Percentiles rank a stretch among this genome's conserved stretches.
Conservation (phyloP, 2,329 filamentous ascomycete genomes). For the Hypomyces rosellus region DNA sequence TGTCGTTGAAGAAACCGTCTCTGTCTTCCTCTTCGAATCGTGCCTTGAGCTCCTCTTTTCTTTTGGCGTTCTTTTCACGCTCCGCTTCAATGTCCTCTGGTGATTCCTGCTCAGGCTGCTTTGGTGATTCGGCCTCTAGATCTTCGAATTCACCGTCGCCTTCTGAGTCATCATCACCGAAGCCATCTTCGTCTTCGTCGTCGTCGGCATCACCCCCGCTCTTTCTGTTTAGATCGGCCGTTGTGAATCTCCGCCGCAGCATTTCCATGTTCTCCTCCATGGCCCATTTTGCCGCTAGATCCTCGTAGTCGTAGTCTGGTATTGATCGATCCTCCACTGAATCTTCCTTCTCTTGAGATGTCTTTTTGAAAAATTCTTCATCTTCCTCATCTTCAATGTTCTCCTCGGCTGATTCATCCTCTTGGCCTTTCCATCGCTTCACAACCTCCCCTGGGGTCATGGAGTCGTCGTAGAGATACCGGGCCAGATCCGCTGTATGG, state of each 20-base stretch:
- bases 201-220: constrained; percentile 29
- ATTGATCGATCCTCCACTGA: constrained; percentile 73
- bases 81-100: constrained; percentile 69
- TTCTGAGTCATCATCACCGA: constrained; percentile 55
- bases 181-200: constrained; percentile 62
- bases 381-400: constrained; percentile 53
- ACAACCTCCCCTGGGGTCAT: constrained; percentile 71
- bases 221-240: constrained; percentile 46
- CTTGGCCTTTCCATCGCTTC: constrained; percentile 70
- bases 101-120: constrained; percentile 37
- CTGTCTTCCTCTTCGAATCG: constrained; percentile 96
- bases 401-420: constrained; percentile 48
- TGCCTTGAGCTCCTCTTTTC: constrained; percentile 90
- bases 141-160: constrained; percentile 82
- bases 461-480: constrained; percentile 81
- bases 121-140: constrained; percentile 48
- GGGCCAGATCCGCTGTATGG: constrained; percentile 73
- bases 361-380: constrained; percentile 60
- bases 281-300: constrained; percentile 80
- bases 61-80: constrained; percentile 79
- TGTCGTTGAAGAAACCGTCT: constrained; percentile 92
- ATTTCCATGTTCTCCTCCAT: constrained; percentile 69
- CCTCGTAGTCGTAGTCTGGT: constrained; percentile 72
- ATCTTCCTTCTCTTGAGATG: constrained; percentile 59
- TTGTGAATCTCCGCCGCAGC: constrained; percentile 69